Evolutionary conservation across 306 rosid species (phyloP).

Genomic region (Inga oerstediana): DNA sequence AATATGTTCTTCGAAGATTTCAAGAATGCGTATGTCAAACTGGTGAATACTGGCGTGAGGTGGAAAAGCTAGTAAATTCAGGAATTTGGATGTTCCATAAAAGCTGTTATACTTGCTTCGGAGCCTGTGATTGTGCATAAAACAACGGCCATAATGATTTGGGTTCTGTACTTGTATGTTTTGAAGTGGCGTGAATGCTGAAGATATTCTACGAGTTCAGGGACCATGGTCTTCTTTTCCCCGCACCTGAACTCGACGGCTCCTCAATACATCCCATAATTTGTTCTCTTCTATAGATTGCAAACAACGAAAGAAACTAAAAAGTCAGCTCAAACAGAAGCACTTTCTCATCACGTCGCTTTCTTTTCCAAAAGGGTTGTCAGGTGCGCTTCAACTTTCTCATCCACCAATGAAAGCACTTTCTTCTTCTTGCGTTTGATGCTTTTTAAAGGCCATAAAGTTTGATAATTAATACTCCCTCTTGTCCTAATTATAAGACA

Average conservation of each 20-base stretch:
- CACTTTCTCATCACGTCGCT: background rate
- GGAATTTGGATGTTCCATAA: conserved; percentile 14
- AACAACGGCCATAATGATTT: background rate
- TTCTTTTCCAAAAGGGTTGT: background rate
- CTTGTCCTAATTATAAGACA: too few relatives aligned
- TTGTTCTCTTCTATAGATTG: background rate
- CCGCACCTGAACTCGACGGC: background rate
- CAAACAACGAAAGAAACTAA: background rate
- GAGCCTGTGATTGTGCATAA: background rate
- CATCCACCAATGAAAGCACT: background rate
- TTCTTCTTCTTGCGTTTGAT: background rate
- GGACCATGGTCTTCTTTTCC: conserved; percentile 9
- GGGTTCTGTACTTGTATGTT: background rate
- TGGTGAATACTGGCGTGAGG: conserved; percentile 86
- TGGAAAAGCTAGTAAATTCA: conserved; percentile 61
- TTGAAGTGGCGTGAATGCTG: background rate
- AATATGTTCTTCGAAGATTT: conserved; percentile 81
- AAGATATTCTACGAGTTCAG: background rate
- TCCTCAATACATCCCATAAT: conserved; percentile 2
- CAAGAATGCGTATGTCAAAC: conserved; percentile 73
- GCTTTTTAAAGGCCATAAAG: background rate
- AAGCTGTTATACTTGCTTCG: conserved; percentile 16
- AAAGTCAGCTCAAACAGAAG: background rate
- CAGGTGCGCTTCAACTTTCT: background rate
- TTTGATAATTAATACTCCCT: background rate